Evolutionary conservation across 2,329 filamentous ascomycete species (phyloP).

Genomic region (Diaporthe batatas): DNA sequence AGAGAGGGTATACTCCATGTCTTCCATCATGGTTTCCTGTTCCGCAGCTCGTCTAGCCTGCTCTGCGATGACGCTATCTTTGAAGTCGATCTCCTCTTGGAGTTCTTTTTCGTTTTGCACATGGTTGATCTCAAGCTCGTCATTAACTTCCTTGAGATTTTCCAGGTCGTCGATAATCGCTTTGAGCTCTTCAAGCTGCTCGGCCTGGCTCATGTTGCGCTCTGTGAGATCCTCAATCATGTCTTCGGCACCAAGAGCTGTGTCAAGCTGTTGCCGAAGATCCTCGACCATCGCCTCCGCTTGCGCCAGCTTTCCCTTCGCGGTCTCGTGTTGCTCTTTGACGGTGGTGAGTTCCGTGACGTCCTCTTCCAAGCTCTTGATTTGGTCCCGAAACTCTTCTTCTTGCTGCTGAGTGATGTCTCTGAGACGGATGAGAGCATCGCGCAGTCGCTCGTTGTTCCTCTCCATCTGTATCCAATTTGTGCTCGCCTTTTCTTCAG

Average conservation of each 20-base stretch:
- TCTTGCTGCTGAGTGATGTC: constrained; percentile 91
- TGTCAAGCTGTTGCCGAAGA: constrained; percentile 90
- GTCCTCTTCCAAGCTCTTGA: constrained; percentile 80
- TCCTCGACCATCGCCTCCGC: constrained; percentile 85
- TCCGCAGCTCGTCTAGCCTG: constrained; percentile 79
- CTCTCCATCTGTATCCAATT: constrained; percentile 94
- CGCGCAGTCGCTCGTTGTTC: constrained; percentile 87
- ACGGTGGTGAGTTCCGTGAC: constrained; percentile 75
- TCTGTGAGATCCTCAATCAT: constrained; percentile 94
- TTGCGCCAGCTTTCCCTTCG: constrained; percentile 79
- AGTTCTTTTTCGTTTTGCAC: constrained; percentile 94
- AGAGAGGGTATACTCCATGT: constrained; percentile 90
- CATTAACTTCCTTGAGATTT: constrained; percentile 89
- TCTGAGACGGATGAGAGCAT: constrained; percentile 85
- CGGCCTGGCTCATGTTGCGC: constrained; percentile 85
- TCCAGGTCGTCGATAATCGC: constrained; percentile 89
- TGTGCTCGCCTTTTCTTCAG: constrained; percentile 87
- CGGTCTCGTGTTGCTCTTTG: constrained; percentile 77
- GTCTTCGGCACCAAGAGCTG: constrained; percentile 87
- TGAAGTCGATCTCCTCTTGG: constrained; percentile 92
- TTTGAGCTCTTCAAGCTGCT: constrained; percentile 86
- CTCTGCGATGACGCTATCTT: constrained; percentile 86
- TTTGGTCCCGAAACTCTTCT: constrained; percentile 80
- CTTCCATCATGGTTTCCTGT: constrained; percentile 84
- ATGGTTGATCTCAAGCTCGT: constrained; percentile 94